These are phyloP conservation scores for Hordeum marinum DNA, from an alignment of 176 grass and related monocot genomes.

Conservation along the genomic window DNA sequence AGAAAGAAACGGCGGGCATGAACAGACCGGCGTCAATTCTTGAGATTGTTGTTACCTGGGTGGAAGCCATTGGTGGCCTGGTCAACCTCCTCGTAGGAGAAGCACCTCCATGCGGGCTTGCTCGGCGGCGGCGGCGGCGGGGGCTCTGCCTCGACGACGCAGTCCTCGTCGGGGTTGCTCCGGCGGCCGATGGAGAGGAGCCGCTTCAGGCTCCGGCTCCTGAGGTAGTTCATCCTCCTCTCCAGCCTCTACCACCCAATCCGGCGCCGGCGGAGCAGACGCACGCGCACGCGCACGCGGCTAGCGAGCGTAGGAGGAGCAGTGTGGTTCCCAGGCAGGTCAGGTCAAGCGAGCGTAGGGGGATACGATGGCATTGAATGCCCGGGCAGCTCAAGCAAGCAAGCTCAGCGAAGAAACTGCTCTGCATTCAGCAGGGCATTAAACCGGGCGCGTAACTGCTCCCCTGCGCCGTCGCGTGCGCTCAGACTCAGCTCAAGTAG, in stretches of 20 bases:
- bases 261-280: no score
- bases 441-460: conserved; percentile 8
- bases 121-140: not conserved
- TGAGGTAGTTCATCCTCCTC: not conserved
- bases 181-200: conserved; percentile 9
- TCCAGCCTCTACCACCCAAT: not conserved
- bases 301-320: not conserved
- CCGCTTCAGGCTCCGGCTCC: conserved; percentile 5
- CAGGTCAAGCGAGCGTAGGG: conserved; percentile 1
- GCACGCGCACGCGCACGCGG: not conserved
- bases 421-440: conserved; percentile 22
- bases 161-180: conserved; percentile 4
- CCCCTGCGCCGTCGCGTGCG: conserved; percentile 13
- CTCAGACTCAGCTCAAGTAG: not conserved
- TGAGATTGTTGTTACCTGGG: conserved; percentile 36
- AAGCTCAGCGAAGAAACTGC: not conserved
- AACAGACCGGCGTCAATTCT: no score
- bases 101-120: conserved; percentile 74
- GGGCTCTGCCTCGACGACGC: not conserved
- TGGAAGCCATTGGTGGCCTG: conserved; percentile 64
- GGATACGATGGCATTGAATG: conserved; percentile 25
- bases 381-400: not conserved
- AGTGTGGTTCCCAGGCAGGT: not conserved
- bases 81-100: conserved; percentile 60
- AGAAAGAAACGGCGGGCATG: no score